Evolutionary conservation across 2,329 filamentous ascomycete genomes (phyloP), one percentile per base, ranked within the genome.

Genomic region (Monosporascus sp.): DNA sequence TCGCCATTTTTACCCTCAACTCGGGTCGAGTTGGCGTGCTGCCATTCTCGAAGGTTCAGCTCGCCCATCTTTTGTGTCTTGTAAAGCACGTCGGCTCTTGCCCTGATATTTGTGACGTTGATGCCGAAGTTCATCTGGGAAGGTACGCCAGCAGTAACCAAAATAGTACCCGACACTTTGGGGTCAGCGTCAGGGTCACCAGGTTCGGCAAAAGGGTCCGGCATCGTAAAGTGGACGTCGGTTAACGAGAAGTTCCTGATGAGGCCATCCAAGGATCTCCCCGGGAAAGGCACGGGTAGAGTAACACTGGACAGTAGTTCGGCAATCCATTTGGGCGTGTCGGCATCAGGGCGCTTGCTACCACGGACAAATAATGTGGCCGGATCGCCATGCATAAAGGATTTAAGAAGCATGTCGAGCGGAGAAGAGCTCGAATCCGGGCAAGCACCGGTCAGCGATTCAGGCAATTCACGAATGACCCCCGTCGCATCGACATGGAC

Each of bases 171-270:
- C 31, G 90, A 96, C 17, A 99, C 85, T 51, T 82, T 85, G 9
- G 92, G 91, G 51, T 87, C 82, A 4, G 87, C 78, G 49, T 86
- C 83, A 0, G 90, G 88, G 11, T 85, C 83, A 53, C 80, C 82
- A 0, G 89, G 89, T 18, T 91, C 84, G 2, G 90, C 89, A 62
- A 87, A 82, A 1, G 89, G 88, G 62, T 91, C 84, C 0, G 94
- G 94, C 46, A 99, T 74, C 48, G 82, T 83, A 68, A 99, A 96
- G 63, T 95, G 84, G 41, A 95, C 90, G 65, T 97, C 82, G 2
- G 85, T 83, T 59, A 97, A 75, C 22, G 90, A 88, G 66, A 97
- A 97, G 61, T 94, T 93, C 60, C 86, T 87, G 66, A 99, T 88
- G 17, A 96, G 74, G 58, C 88, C 85, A 59, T 91, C 90, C 62